Conservation (phyloP, 257 asterid species). For the Capsicum chinense region DNA sequence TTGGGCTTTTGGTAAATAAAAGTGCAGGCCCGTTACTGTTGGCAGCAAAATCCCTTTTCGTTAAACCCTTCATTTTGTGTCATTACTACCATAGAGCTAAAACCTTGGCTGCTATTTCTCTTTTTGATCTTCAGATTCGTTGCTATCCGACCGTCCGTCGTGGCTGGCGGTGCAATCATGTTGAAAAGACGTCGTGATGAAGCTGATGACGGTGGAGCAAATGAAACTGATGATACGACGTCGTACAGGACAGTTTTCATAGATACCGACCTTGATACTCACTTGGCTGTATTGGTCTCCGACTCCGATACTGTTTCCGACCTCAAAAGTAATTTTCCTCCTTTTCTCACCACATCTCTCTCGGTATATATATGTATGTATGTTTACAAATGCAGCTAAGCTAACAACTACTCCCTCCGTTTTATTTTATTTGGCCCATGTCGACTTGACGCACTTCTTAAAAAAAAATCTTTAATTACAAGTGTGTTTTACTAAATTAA, state of each 20-base stretch:
- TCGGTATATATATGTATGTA: no score
- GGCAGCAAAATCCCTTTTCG: constrained; percentile 17
- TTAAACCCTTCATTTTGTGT: neutral
- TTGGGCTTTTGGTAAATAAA: neutral
- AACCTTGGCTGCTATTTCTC: neutral
- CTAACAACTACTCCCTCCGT: no score
- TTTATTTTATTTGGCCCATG: no score
- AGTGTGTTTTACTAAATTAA: no score
- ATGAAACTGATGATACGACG: constrained; percentile 4
- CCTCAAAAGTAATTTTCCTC: constrained; percentile 54
- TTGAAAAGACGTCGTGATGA: constrained; percentile 52
- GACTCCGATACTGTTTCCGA: constrained; percentile 56
- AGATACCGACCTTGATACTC: constrained; percentile 74
- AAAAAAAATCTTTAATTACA: no score
- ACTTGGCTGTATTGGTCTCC: constrained; percentile 48
- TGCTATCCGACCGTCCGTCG: neutral
- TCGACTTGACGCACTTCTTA: no score
- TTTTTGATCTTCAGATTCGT: neutral
- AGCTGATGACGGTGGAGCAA: constrained; percentile 34
- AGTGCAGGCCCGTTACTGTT: constrained; percentile 9
- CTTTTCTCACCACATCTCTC: neutral
- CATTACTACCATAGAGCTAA: neutral
- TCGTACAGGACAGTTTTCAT: constrained; percentile 49
- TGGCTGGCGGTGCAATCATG: constrained; percentile 39
- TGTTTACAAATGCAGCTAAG: no score